Base-by-base conservation (phyloP, 805 yeast genomes). In the Wickerhamiella alocasiicola region DNA sequence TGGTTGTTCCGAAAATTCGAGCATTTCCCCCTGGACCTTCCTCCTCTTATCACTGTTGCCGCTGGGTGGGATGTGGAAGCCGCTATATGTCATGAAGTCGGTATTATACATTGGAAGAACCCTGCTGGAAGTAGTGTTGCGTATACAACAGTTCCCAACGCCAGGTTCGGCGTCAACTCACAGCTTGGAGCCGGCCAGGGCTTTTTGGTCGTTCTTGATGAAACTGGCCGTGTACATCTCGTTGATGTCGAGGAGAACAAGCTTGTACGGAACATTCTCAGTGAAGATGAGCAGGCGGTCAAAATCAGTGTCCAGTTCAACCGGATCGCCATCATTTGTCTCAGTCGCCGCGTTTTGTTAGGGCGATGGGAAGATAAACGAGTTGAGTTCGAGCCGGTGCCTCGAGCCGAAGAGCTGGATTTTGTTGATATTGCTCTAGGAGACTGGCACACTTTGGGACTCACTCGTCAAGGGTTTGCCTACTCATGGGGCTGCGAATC, bases 401-500 rank as follows among this genome's bases (percentile, higher is more conserved):
- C 15, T 31, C 47, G 4, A 42, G 46, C 35, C 51, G 53, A 6
- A 36, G 44, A 7, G 35, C 38, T 66, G 3, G 27, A 20, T 5
- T 37, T 79, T 23, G 64, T 73, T 5, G 68, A 77, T 2, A 60
- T 80, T 1, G 75, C 72, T 0, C 70, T 76, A 39, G 93, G 88
- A 1, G 91, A 81, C 54, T 74, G 78, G 51, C 93, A 81, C 53
- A 64, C 55, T 23, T 50, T 81, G 34, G 88, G 82, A 0, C 59
- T 81, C n/a, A 63, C 75, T 3, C 62, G 63, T 33, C 60, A 63
- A 13, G 91, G 91, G 0, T 64, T 69, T 2, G 46, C 78, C 13
- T 65, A 66, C 44, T 60, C 76, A 4, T 80, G 87, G 88, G 91
- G 91, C 0, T 40, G 65, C 11, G 88, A 81, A 51, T 66, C 76